A percentile compares a stretch with the other conserved stretches of the same genome.
Evolutionary conservation across 495 filamentous ascomycete genomes (phyloP).

Genomic region (Penicillium subrubescens): DNA sequence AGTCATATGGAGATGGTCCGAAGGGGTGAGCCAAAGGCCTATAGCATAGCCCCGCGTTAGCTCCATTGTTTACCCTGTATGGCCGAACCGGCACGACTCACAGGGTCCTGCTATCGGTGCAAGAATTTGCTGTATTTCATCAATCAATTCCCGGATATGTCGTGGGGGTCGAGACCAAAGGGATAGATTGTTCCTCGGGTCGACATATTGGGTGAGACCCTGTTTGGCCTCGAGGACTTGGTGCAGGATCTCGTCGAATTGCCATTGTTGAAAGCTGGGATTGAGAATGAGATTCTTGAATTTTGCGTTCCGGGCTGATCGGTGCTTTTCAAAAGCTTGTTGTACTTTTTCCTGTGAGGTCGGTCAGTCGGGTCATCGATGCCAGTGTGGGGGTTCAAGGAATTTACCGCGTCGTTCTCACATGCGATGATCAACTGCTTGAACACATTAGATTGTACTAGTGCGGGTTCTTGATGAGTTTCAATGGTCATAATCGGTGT

Average conservation of each 20-base stretch:
- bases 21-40: slow-evolving; percentile 88
- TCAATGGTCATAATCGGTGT: slow-evolving; percentile 28
- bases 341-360: slow-evolving; percentile 66
- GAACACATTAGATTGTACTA: slow-evolving; percentile 66
- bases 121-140: slow-evolving; percentile 68
- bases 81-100: slow-evolving; percentile 42
- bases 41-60: slow-evolving; percentile 1
- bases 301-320: slow-evolving; percentile 68
- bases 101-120: slow-evolving; percentile 59
- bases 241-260: slow-evolving; percentile 72
- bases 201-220: slow-evolving; percentile 56
- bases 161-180: slow-evolving; percentile 85
- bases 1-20: slow-evolving; percentile 78
- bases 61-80: background rate
- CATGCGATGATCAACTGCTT: slow-evolving; percentile 68
- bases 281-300: slow-evolving; percentile 70
- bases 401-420: slow-evolving; percentile 57
- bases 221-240: slow-evolving; percentile 49
- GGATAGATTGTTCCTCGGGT: slow-evolving; percentile 77
- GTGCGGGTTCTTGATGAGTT: background rate
- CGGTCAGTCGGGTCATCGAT: slow-evolving; percentile 3
- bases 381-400: background rate
- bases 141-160: slow-evolving; percentile 64
- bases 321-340: slow-evolving; percentile 69
- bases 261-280: slow-evolving; percentile 67